Evolutionary conservation across 805 yeast genomes (phyloP).

Genomic region (Pichia rugopelliculosa): DNA sequence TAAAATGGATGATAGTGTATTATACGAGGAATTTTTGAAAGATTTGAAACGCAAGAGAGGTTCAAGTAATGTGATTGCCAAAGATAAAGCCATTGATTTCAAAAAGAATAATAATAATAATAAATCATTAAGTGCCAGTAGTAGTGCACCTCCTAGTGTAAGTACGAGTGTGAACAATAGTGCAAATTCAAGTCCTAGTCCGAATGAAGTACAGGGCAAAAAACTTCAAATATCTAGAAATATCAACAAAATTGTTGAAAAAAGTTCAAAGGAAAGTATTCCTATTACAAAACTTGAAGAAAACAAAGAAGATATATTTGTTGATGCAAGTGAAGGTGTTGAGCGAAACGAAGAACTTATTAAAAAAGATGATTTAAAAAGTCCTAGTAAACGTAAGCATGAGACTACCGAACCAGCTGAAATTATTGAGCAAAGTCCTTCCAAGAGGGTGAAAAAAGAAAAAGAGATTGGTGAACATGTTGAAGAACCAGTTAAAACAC

Average conservation of each 20-base stretch:
- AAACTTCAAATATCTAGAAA: constrained; percentile 6
- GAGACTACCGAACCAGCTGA: background rate
- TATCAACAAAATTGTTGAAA: constrained; percentile 2
- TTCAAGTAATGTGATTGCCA: background rate
- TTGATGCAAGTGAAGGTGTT: constrained; percentile 8
- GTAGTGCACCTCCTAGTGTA: background rate
- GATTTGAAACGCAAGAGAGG: constrained; percentile 15
- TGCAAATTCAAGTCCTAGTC: constrained; percentile 3
- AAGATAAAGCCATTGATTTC: background rate
- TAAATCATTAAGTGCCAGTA: background rate
- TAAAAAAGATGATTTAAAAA: constrained; percentile 5
- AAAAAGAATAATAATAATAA: too few species aligned
- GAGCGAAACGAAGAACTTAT: constrained; percentile 2
- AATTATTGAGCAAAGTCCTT: background rate
- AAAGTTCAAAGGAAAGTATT: background rate
- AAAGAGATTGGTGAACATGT: background rate
- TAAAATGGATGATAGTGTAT: constrained; percentile 30
- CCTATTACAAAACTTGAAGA: background rate
- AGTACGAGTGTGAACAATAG: background rate
- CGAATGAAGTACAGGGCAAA: background rate
- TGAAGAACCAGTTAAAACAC: background rate
- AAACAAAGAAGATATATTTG: constrained; percentile 3
- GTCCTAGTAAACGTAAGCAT: constrained; percentile 1
- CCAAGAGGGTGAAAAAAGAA: constrained; percentile 5
- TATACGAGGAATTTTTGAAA: constrained; percentile 22